phyloP scores from a whole-genome alignment of 331 rosid species.

The Pyracantha coccinea region DNA sequence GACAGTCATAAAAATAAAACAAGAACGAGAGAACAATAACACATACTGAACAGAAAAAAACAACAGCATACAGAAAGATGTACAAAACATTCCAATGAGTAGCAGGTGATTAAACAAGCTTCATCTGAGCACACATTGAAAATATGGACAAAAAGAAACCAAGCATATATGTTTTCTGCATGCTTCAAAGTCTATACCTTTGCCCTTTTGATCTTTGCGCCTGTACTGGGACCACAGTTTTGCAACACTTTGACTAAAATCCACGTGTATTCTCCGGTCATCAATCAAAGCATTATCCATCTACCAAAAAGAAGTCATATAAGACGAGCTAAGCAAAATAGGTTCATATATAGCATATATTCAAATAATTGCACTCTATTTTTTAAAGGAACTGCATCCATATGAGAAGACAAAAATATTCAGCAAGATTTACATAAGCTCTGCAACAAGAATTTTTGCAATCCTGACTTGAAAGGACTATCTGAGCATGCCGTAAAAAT shows the following conservation, averaged over 20 bases:
- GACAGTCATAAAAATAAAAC: not conserved
- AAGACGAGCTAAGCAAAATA: not conserved
- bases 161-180: not conserved
- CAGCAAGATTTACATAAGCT: not conserved
- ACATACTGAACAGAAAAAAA: not conserved
- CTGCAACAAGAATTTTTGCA: not conserved
- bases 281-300: conserved; percentile 98
- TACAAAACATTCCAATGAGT: not conserved
- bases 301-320: conserved; percentile 26
- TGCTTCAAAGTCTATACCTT: conserved; percentile 30
- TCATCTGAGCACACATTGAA: not conserved
- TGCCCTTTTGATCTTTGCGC: conserved; percentile 58
- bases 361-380: not conserved
- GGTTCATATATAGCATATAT: not conserved
- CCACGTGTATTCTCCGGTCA: conserved; percentile 95
- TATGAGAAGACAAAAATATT: not conserved
- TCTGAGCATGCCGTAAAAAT: not conserved
- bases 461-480: not conserved
- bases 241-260: conserved; percentile 93
- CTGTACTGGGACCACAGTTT: conserved; percentile 86
- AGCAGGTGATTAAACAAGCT: not conserved
- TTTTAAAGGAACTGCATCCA: not conserved
- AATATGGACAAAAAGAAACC: not conserved
- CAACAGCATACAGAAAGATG: not conserved
- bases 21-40: not conserved